These are phyloP conservation scores for Cladosporium colombiae DNA, from an alignment of 2,329 filamentous ascomycete genomes.

Conservation along the genomic window DNA sequence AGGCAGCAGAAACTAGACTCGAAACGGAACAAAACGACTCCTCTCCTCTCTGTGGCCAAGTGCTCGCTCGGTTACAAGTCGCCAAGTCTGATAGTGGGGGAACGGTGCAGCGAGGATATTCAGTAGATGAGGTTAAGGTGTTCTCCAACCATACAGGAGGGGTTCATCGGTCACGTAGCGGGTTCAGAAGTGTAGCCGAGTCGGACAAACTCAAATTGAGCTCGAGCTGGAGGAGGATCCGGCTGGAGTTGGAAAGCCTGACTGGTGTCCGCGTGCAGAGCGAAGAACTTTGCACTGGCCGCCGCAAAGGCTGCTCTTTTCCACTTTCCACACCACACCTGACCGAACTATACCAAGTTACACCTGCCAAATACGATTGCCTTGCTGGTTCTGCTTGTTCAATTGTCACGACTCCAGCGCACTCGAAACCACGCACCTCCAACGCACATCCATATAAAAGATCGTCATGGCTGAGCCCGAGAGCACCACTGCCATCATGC, in stretches of 20 bases:
- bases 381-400: not conserved
- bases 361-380: not conserved
- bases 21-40: not conserved
- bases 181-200: not conserved
- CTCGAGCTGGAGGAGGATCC: slow-evolving; percentile 1
- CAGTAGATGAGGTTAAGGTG: not conserved
- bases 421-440: not conserved
- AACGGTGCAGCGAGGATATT: not conserved
- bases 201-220: slow-evolving; percentile 2
- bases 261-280: not conserved
- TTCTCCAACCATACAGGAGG: not conserved
- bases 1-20: not conserved
- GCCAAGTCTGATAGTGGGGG: not conserved
- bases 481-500: slow-evolving; percentile 22
- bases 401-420: not conserved
- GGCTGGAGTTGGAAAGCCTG: not conserved
- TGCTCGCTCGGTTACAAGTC: not conserved
- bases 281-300: slow-evolving; percentile 3
- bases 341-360: not conserved
- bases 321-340: not conserved
- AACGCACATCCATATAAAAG: slow-evolving; percentile 1
- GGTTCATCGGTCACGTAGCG: not conserved
- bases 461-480: slow-evolving; percentile 16
- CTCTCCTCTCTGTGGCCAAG: not conserved
- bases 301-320: not conserved